phyloP scores from a whole-genome alignment of 23 red algal species.

The Agarophyton chilense region DNA sequence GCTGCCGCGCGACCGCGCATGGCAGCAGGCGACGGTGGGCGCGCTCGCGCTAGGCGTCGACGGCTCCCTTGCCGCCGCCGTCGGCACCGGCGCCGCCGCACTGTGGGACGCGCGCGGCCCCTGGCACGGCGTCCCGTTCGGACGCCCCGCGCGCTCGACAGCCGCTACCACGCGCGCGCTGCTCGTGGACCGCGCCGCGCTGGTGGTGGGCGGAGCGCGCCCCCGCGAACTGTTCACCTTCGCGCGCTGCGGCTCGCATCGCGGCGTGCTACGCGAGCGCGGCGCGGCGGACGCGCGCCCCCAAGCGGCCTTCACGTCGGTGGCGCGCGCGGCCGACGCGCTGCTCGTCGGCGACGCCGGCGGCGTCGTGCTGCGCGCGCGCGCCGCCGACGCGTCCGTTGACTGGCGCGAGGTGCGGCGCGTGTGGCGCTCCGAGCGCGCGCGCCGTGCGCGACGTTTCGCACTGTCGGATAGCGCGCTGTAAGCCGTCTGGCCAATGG shows the following conservation, averaged over 20 bases:
- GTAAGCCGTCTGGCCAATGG: too few relatives aligned
- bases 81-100: constrained; percentile 35
- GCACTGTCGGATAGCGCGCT: neutral
- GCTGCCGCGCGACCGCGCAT: constrained; percentile 14
- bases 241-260: neutral
- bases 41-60: neutral
- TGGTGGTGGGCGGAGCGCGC: constrained; percentile 24
- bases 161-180: neutral
- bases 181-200: neutral
- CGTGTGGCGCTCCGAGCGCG: neutral
- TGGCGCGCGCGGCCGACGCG: neutral
- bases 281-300: neutral
- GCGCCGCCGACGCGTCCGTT: neutral
- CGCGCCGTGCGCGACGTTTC: neutral
- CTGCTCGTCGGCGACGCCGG: neutral
- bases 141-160: constrained; percentile 16
- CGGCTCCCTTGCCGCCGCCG: constrained; percentile 5
- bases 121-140: constrained; percentile 17
- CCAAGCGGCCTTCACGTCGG: neutral
- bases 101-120: constrained; percentile 50
- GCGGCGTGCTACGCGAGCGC: constrained; percentile 4
- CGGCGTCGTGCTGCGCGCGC: neutral
- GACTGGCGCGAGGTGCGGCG: neutral
- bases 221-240: constrained; percentile 21
- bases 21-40: constrained; percentile 6